Conservation (phyloP, 1,284 basidiomycete species). For the Pyrrhoderma noxium region DNA sequence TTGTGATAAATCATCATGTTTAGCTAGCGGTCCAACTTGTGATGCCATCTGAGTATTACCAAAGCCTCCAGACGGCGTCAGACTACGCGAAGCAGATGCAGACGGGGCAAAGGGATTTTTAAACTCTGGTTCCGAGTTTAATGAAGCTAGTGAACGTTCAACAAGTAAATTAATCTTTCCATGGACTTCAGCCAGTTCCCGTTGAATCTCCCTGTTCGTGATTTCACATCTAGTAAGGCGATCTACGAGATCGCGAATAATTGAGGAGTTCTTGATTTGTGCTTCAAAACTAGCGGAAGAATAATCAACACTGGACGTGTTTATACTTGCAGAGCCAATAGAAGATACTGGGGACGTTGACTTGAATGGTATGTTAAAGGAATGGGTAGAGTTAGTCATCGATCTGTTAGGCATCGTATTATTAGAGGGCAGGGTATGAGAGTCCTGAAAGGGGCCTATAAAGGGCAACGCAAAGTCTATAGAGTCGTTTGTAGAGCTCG, state of each 20-base stretch:
- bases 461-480: conserved; percentile 9
- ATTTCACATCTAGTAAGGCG: conserved; percentile 68
- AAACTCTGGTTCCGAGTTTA: conserved; percentile 54
- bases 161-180: conserved; percentile 72
- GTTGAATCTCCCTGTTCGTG: conserved; percentile 64
- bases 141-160: conserved; percentile 47
- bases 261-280: conserved; percentile 64
- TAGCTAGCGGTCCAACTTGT: conserved; percentile 34
- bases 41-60: conserved; percentile 47
- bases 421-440: conserved; percentile 25
- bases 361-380: conserved; percentile 33
- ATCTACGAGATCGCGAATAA: conserved; percentile 71
- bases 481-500: conserved; percentile 9
- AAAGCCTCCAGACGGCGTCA: conserved; percentile 35
- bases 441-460: conserved; percentile 25
- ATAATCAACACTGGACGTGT: conserved; percentile 37
- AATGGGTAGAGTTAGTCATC: conserved; percentile 20
- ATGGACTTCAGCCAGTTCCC: conserved; percentile 65
- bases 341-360: conserved; percentile 74
- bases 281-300: conserved; percentile 47
- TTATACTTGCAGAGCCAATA: conserved; percentile 61
- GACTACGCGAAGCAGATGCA: conserved; percentile 26
- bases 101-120: conserved; percentile 64
- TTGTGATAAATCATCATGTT: conserved; percentile 59
- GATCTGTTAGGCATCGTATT: conserved; percentile 6